Percentiles rank a stretch among this genome's conserved stretches.
Evolutionary conservation across 306 rosid species (phyloP).

Genomic region (Prunus armeniaca): DNA sequence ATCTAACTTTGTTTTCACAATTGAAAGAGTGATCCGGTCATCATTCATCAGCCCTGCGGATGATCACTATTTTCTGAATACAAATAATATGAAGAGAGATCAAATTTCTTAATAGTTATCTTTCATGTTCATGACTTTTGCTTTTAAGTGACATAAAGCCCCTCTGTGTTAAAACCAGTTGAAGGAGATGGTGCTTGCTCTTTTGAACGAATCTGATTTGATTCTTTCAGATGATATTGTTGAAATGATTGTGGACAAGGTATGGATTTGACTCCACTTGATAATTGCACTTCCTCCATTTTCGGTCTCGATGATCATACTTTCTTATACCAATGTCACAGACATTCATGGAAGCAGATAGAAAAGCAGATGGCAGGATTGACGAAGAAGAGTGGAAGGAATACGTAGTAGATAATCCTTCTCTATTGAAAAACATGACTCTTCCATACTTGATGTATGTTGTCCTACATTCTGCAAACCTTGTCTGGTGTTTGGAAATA

Average conservation of each 20-base stretch:
- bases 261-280: background rate
- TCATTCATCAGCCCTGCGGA: no score
- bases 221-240: conserved; percentile 39
- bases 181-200: conserved; percentile 63
- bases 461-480: background rate
- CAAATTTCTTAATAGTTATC: background rate
- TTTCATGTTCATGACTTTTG: background rate
- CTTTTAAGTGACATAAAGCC: background rate
- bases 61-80: no score
- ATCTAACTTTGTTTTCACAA: no score
- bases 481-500: background rate
- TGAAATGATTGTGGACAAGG: conserved; percentile 55
- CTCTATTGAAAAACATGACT: conserved; percentile 56
- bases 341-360: conserved; percentile 3
- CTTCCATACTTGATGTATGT: conserved; percentile 54
- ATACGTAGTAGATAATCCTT: conserved; percentile 39
- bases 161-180: conserved; percentile 29
- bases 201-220: conserved; percentile 50
- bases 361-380: conserved; percentile 26
- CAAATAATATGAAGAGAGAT: no score
- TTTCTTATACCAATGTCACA: background rate
- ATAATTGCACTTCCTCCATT: background rate
- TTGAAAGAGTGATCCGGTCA: no score
- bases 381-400: conserved; percentile 57
- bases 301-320: background rate